Percentiles rank a stretch among this genome's conserved stretches.
These are phyloP conservation scores for Taxawa tesnikishii DNA, from an alignment of 2,329 filamentous ascomycete species.

Conservation along the genomic window DNA sequence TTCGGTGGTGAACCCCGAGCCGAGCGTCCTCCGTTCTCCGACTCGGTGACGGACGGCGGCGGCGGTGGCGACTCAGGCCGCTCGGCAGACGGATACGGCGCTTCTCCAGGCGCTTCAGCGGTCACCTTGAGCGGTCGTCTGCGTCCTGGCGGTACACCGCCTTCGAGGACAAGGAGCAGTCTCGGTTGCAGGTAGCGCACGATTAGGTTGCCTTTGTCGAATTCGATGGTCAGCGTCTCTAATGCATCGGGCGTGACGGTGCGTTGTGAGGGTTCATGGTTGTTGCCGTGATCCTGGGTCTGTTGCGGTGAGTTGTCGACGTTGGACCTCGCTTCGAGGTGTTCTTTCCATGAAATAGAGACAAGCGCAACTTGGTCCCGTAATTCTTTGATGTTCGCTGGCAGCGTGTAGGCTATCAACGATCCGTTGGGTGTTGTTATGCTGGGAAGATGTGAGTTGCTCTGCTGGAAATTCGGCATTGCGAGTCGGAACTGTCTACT, in stretches of 20 bases:
- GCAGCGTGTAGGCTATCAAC: constrained; percentile 35
- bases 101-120: constrained; percentile 27
- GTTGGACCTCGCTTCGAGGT: constrained; percentile 13
- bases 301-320: constrained; percentile 11
- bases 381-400: constrained; percentile 35
- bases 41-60: neutral
- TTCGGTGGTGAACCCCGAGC: neutral
- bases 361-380: constrained; percentile 37
- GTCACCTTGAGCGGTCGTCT: constrained; percentile 29
- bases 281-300: constrained; percentile 3
- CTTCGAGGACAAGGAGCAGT: constrained; percentile 35
- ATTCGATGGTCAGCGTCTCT: constrained; percentile 34
- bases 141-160: constrained; percentile 30
- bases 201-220: constrained; percentile 32
- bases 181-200: constrained; percentile 33
- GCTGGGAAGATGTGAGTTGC: constrained; percentile 13
- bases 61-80: neutral
- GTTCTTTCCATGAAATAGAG: constrained; percentile 37
- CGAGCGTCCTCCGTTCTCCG: neutral
- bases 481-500: constrained; percentile 7
- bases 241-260: constrained; percentile 13
- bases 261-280: constrained; percentile 3
- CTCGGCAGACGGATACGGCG: constrained; percentile 21
- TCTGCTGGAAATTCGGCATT: neutral
- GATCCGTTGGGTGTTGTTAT: constrained; percentile 40